Evolutionary conservation across 1,284 basidiomycete genomes (phyloP), one percentile per base, ranked within the genome.

Genomic region (Cutaneotrichosporon cyanovorans): DNA sequence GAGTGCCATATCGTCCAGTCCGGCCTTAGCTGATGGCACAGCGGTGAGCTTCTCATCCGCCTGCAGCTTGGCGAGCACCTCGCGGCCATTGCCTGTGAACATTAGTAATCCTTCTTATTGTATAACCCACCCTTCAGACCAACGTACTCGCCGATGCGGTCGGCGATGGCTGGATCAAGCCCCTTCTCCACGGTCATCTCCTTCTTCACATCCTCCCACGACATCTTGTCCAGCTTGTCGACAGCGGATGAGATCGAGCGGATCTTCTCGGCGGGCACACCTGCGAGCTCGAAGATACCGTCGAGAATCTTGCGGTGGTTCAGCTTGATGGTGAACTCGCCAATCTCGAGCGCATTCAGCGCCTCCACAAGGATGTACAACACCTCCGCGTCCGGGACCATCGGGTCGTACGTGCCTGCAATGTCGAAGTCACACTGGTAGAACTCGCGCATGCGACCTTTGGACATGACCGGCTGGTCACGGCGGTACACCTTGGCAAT

Each of bases 381-480:
- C 30, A 95, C 75, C 69, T 98, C 95, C 2, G 89, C 86, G 66
- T 98, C 95, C 14, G 93, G 89, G 45, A 99, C 85, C 93, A 99
- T 98, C 4, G 88, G 74, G 71, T 99, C 93, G 81, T 87, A 93
- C 7, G 72, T 66, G 20, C 93, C 93, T n/a, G 87, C 82, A 55
- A 98, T 92, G 72, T 98, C 95, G 62, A 97, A 87, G 71, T 98
- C 93, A 56, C 93, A 96, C 74, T 99, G 93, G 66, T 89, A 92
- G 68, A 98, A 98, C 74, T 99, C 93, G 54, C 93, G 80, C 90
- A 98, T 96, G 32, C 93, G 79, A 4, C 93, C 93, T 74, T 99
- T 98, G 44, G 84, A 85, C 86, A 98, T 92, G 50, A 93, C 92
- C 1, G 95, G 93, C 63, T 87, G 92, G 72, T 99, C 93, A 65